These are phyloP conservation scores for Diaporthe longicolla DNA, from an alignment of 2,329 filamentous ascomycete genomes.

Conservation along the genomic window DNA sequence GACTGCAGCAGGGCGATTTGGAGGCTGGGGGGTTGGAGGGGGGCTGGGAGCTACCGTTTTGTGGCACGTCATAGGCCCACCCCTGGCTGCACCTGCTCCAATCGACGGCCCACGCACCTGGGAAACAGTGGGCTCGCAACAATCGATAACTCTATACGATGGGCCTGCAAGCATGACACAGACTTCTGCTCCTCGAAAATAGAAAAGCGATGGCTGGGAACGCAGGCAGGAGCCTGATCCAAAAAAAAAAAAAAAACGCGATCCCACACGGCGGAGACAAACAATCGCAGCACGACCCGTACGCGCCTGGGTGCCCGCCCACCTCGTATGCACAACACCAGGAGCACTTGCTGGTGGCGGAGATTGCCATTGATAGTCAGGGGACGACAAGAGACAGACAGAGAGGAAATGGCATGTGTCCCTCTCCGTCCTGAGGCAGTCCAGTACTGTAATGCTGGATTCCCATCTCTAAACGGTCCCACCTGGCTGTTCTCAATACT, in stretches of 20 bases:
- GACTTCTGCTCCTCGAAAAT: conserved; percentile 27
- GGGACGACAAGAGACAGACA: neutral
- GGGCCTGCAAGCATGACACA: conserved; percentile 15
- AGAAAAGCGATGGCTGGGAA: conserved; percentile 38
- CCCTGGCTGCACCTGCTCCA: conserved; percentile 18
- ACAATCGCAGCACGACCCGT: neutral
- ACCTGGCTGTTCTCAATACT: neutral
- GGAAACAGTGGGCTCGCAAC: conserved; percentile 9
- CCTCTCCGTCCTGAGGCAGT: neutral
- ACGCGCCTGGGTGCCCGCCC: neutral
- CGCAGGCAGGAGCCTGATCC: conserved; percentile 1
- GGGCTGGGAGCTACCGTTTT: conserved; percentile 19
- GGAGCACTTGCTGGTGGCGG: conserved; percentile 12
- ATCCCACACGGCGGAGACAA: conserved; percentile 23
- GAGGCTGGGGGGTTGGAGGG: conserved; percentile 28
- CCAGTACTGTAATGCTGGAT: neutral
- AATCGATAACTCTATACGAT: conserved; percentile 28
- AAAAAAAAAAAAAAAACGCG: neutral
- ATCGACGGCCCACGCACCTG: conserved; percentile 2
- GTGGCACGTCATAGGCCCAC: conserved; percentile 26
- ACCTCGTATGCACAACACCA: neutral
- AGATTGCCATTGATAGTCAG: conserved; percentile 1
- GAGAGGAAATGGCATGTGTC: neutral
- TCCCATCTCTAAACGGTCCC: neutral
- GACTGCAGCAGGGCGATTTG: conserved; percentile 6